Percentiles rank a stretch among this genome's conserved stretches.
Conservation (phyloP, 345 rosid genomes). For the Eucalyptus paniculata region DNA sequence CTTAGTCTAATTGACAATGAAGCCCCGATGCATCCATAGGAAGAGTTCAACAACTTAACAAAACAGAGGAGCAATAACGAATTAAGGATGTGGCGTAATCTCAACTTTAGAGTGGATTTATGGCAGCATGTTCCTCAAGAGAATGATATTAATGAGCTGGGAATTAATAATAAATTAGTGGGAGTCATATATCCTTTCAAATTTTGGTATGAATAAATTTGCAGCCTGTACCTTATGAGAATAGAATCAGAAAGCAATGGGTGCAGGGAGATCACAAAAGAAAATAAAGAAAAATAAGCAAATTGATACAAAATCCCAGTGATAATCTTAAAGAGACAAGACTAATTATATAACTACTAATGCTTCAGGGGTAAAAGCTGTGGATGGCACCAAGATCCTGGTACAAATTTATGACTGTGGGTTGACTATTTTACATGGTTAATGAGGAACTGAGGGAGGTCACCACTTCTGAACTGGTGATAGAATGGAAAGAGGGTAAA, state of each 20-base stretch:
- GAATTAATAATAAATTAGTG: background rate
- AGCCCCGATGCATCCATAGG: background rate
- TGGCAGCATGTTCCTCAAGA: background rate
- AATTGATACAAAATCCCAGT: background rate
- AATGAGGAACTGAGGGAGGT: background rate
- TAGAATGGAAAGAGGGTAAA: background rate
- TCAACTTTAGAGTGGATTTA: background rate
- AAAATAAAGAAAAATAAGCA: background rate
- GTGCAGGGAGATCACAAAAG: background rate
- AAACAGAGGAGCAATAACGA: background rate
- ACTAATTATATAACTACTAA: background rate
- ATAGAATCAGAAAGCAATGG: background rate
- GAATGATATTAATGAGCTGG: background rate
- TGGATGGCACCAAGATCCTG: background rate
- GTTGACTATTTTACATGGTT: background rate
- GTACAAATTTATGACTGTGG: background rate
- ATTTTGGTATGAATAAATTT: background rate
- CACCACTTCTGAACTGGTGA: background rate
- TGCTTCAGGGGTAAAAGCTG: background rate
- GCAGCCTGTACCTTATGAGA: background rate
- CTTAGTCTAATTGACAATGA: background rate
- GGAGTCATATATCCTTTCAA: background rate
- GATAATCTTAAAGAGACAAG: background rate
- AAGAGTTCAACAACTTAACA: background rate
- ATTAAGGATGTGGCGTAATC: background rate